Evolutionary conservation across 768 basidiomycete genomes (phyloP).

Genomic region (Tricholoma terreum): DNA sequence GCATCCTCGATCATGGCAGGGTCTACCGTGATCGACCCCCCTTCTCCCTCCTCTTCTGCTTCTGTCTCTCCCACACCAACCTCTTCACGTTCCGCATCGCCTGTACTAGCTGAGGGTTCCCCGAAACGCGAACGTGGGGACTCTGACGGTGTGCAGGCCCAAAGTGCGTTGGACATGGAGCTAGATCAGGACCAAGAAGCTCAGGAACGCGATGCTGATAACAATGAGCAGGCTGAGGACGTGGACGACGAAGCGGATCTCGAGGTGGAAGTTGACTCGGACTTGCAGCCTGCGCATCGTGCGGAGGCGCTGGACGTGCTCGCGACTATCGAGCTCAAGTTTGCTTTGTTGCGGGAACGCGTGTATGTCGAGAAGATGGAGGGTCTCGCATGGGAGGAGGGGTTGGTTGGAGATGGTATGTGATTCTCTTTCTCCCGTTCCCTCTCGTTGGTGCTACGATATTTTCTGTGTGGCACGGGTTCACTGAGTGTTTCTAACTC

Average conservation of each 20-base stretch:
- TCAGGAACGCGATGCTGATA: slow-evolving; percentile 21
- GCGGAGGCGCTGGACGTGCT: slow-evolving; percentile 87
- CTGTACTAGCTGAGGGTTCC: slow-evolving; percentile 22
- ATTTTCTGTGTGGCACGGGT: not conserved
- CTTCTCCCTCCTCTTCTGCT: slow-evolving; percentile 34
- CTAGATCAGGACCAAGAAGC: slow-evolving; percentile 26
- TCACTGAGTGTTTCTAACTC: not conserved
- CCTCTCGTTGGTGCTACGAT: not conserved
- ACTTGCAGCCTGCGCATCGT: slow-evolving; percentile 77
- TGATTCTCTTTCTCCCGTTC: not conserved
- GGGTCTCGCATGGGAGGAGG: slow-evolving; percentile 83
- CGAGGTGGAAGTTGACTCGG: slow-evolving; percentile 53
- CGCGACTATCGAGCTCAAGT: slow-evolving; percentile 89
- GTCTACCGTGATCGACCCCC: slow-evolving; percentile 34
- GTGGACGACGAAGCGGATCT: slow-evolving; percentile 39
- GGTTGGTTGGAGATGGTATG: slow-evolving; percentile 73
- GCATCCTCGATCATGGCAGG: slow-evolving; percentile 51
- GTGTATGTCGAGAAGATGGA: slow-evolving; percentile 96
- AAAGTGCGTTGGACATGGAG: slow-evolving; percentile 10
- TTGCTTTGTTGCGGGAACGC: slow-evolving; percentile 80
- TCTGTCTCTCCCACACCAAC: slow-evolving; percentile 26
- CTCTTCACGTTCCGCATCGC: slow-evolving; percentile 42
- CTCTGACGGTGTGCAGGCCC: not conserved
- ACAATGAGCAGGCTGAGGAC: slow-evolving; percentile 25
- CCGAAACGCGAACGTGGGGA: slow-evolving; percentile 5